Evolutionary conservation across 805 yeast species (phyloP).

Genomic region (Metschnikowia picachoensis): DNA sequence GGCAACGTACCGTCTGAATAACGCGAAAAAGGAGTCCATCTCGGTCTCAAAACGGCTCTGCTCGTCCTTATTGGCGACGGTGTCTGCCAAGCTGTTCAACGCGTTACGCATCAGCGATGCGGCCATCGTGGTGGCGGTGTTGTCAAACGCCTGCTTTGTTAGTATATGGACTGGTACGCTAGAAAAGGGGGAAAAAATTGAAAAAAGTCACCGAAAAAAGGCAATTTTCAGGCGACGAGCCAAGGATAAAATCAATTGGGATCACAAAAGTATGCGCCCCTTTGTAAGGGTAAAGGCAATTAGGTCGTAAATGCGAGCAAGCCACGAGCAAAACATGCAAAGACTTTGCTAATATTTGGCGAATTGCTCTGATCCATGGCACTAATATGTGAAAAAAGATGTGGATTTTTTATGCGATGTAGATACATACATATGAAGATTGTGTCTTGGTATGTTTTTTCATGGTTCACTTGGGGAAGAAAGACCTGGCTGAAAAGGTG

Average conservation of each 20-base stretch:
- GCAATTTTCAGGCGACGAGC: too few relatives aligned
- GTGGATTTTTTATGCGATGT: not conserved
- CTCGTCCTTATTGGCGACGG: slow-evolving; percentile 51
- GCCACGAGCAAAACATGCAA: too few relatives aligned
- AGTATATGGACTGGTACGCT: not conserved
- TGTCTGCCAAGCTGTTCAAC: slow-evolving; percentile 81
- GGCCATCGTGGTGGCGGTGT: slow-evolving; percentile 90
- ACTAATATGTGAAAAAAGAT: not conserved
- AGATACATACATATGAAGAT: slow-evolving; percentile 58
- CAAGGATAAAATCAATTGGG: too few relatives aligned
- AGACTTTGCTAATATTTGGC: too few relatives aligned
- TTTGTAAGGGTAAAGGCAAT: too few relatives aligned
- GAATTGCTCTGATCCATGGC: too few relatives aligned
- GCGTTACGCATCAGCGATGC: slow-evolving; percentile 98
- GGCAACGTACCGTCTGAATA: slow-evolving; percentile 86
- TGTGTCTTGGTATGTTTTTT: slow-evolving; percentile 69
- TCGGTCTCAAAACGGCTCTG: slow-evolving; percentile 73
- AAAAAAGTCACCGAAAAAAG: too few relatives aligned
- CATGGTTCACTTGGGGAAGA: slow-evolving; percentile 5
- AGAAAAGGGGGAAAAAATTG: too few relatives aligned
- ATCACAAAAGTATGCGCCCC: too few relatives aligned
- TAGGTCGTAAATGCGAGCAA: too few relatives aligned
- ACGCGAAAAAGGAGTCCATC: slow-evolving; percentile 90
- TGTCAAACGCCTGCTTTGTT: slow-evolving; percentile 74
- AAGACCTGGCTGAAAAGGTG: not conserved